A percentile compares a stretch with the other conserved stretches of the same genome.
Evolutionary conservation across 2,329 filamentous ascomycete species (phyloP).

Genomic region (Fusarium piperis): DNA sequence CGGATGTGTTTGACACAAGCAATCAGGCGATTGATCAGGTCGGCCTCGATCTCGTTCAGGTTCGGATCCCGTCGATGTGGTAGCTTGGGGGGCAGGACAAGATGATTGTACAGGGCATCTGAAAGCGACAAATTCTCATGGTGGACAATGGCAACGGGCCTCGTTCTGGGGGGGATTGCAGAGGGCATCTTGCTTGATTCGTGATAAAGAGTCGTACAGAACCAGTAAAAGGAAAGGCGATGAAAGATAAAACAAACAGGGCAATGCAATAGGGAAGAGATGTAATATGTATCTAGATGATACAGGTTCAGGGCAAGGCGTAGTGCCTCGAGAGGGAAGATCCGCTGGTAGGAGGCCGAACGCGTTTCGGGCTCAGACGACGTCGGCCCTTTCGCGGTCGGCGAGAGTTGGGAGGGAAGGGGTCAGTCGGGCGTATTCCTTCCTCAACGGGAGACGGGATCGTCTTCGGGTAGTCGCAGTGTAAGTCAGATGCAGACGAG

Average conservation of each 20-base stretch:
- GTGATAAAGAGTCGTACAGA: not conserved
- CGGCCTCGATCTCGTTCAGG: slow-evolving; percentile 19
- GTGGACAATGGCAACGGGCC: not conserved
- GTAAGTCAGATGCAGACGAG: not conserved
- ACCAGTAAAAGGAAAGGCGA: not conserved
- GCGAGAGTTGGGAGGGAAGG: not conserved
- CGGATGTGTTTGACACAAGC: slow-evolving; percentile 23
- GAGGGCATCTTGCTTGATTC: not conserved
- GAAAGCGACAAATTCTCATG: slow-evolving; percentile 16
- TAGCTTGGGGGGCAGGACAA: slow-evolving; percentile 35
- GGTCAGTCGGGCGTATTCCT: not conserved
- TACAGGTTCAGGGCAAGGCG: not conserved
- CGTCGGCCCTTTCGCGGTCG: not conserved
- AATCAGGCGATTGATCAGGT: slow-evolving; percentile 23
- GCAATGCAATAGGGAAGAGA: not conserved
- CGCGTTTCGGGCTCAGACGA: not conserved
- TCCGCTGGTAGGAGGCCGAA: not conserved
- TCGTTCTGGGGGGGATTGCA: not conserved
- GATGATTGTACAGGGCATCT: slow-evolving; percentile 39
- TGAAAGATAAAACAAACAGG: not conserved
- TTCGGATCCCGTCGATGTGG: slow-evolving; percentile 35
- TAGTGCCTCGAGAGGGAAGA: not conserved
- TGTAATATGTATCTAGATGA: not conserved
- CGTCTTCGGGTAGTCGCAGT: not conserved
- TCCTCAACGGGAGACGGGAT: not conserved